These are phyloP conservation scores for Abrus precatorius DNA, from an alignment of 306 rosid genomes.

Conservation along the genomic window DNA sequence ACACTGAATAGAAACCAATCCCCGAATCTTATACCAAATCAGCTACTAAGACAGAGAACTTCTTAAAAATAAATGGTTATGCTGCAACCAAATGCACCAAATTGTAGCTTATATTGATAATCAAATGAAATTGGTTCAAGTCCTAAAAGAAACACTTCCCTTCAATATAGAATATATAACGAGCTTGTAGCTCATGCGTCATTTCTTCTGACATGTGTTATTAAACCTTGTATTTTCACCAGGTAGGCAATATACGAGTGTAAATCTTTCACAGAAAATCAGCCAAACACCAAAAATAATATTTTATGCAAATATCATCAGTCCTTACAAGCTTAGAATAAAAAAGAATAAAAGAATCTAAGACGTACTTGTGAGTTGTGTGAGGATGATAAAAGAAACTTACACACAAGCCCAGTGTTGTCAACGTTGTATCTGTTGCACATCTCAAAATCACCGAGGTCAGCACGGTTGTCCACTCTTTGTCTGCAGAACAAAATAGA, in stretches of 20 bases:
- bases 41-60: background rate
- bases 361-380: slow-evolving; percentile 7
- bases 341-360: background rate
- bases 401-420: slow-evolving; percentile 94
- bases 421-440: slow-evolving; percentile 84
- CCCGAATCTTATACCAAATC: slow-evolving; percentile 22
- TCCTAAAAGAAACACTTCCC: slow-evolving; percentile 36
- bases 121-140: slow-evolving; percentile 24
- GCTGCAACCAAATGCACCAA: slow-evolving; percentile 6
- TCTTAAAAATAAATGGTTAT: background rate
- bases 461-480: slow-evolving; percentile 68
- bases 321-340: background rate
- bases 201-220: slow-evolving; percentile 26
- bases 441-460: slow-evolving; percentile 80
- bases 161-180: slow-evolving; percentile 38
- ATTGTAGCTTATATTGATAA: slow-evolving; percentile 7
- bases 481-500: slow-evolving; percentile 66
- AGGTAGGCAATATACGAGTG: slow-evolving; percentile 21
- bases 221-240: background rate
- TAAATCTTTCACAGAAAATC: slow-evolving; percentile 1
- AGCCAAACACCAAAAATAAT: slow-evolving; percentile 8
- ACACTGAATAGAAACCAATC: background rate
- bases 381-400: slow-evolving; percentile 51
- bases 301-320: slow-evolving; percentile 27
- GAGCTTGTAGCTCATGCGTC: background rate